Base-by-base conservation (phyloP, 2,329 filamentous ascomycete species). In the Zymoseptoria brevis region DNA sequence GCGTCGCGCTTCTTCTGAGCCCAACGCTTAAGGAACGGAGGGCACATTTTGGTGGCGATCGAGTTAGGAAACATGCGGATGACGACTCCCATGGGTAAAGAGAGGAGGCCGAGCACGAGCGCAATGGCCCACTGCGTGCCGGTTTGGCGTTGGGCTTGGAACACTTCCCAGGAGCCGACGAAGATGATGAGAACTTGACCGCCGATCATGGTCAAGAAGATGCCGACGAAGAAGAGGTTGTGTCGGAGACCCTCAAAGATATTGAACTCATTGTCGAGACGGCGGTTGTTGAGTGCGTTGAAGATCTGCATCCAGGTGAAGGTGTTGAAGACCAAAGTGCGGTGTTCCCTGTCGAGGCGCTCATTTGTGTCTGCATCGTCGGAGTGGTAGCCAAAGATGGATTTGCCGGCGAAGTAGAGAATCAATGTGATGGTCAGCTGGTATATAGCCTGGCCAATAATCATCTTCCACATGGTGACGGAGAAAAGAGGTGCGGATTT, bases 221-320 rank as follows among this genome's bases (percentile, higher is more conserved):
- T 96, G 48, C 76, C 82, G 45, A 95, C 83, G 77, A 97, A 97
- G 80, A 95, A 96, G 76, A 82, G 88, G 74, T 97, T 97, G 71
- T 83, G 83, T 24, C 81, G 81, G 60, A 97, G 83, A 57, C 90
- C 90, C 72, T 96, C 93, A 62, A 97, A 93, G 63, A 97, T 91
- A 75, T 97, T 97, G 80, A 96, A 92, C 57, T 86, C 83, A 75
- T 97, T 97, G 74, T 97, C 93, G 57, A 97, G 81, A 11, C 93
- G 90, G 60, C 93, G 90, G 76, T 96, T 96, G 79, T 97, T 97
- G 83, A 95, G 89, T 72, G 96, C 88, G 75, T 97, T 97, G 79
- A 97, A 97, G 68, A 97, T 95, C 69, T 97, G 93, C 92, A 97
- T 96, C 93, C 93, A 97, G 56, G 96, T 93, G 72, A 97, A 97